phyloP scores from a whole-genome alignment of 2,329 filamentous ascomycete genomes.

The Phaeoacremonium minimum region DNA sequence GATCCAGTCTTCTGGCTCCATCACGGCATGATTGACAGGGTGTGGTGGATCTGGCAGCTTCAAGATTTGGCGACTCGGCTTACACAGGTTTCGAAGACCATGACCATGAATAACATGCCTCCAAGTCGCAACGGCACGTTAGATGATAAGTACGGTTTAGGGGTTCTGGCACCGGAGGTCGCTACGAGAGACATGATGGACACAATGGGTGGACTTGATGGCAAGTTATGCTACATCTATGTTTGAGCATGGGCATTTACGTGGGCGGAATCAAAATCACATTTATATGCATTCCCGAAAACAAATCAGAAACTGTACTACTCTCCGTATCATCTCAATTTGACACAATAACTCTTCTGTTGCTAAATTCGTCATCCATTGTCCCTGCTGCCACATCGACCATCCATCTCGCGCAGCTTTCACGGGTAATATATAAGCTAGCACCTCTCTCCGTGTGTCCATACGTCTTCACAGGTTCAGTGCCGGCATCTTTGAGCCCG shows the following conservation, averaged over 20 bases:
- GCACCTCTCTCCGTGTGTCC: no score
- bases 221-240: conserved; percentile 21
- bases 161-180: not conserved
- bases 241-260: conserved; percentile 14
- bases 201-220: conserved; percentile 16
- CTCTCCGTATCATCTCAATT: no score
- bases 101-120: not conserved
- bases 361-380: no score
- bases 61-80: conserved; percentile 21
- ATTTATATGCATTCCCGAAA: no score
- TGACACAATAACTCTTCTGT: no score
- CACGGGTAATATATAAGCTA: no score
- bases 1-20: conserved; percentile 29
- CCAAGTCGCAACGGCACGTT: not conserved
- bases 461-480: no score
- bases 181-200: not conserved
- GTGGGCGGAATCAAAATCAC: no score
- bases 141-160: not conserved
- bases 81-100: not conserved
- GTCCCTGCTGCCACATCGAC: no score
- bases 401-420: no score
- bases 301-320: no score
- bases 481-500: no score
- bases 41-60: conserved; percentile 31
- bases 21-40: conserved; percentile 23